These are phyloP conservation scores for Schizonepeta tenuifolia DNA, from an alignment of 257 asterid genomes.

Conservation along the genomic window DNA sequence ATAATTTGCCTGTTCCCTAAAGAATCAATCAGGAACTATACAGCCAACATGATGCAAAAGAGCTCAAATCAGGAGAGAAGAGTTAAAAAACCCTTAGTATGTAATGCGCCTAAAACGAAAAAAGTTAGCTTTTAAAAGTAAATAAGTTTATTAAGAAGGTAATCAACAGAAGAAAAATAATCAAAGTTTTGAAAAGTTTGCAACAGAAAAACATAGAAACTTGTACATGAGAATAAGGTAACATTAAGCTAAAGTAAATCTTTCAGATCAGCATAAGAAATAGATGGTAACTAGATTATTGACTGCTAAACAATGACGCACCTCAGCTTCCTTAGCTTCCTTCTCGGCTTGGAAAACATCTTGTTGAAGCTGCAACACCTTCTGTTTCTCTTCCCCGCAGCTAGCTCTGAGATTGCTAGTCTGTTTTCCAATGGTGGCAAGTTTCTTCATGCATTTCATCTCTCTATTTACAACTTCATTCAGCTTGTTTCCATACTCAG, in stretches of 20 bases:
- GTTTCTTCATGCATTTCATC: slow-evolving; percentile 24
- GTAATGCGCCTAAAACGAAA: not conserved
- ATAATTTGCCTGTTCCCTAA: not conserved
- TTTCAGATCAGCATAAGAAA: not conserved
- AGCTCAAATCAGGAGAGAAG: not conserved
- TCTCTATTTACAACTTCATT: slow-evolving; percentile 30
- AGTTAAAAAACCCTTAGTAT: not conserved
- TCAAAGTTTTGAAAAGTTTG: not conserved
- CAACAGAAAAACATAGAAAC: not conserved
- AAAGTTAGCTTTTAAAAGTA: not conserved
- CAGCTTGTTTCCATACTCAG: slow-evolving; percentile 22
- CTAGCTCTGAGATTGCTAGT: slow-evolving; percentile 19
- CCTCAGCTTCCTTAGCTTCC: slow-evolving; percentile 39
- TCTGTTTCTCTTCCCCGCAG: slow-evolving; percentile 28
- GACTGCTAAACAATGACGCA: slow-evolving; percentile 14
- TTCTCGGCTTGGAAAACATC: slow-evolving; percentile 31
- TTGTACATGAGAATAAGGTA: not conserved
- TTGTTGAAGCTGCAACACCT: slow-evolving; percentile 31
- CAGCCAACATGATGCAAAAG: not conserved
- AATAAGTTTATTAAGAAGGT: not conserved
- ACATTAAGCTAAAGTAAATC: not conserved
- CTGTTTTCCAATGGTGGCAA: slow-evolving; percentile 20
- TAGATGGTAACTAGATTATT: not conserved
- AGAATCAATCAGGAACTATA: not conserved
- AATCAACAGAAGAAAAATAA: not conserved